These are phyloP conservation scores for Cryptococcus sp. DNA, from an alignment of 1,284 basidiomycete genomes.

Conservation along the genomic window DNA sequence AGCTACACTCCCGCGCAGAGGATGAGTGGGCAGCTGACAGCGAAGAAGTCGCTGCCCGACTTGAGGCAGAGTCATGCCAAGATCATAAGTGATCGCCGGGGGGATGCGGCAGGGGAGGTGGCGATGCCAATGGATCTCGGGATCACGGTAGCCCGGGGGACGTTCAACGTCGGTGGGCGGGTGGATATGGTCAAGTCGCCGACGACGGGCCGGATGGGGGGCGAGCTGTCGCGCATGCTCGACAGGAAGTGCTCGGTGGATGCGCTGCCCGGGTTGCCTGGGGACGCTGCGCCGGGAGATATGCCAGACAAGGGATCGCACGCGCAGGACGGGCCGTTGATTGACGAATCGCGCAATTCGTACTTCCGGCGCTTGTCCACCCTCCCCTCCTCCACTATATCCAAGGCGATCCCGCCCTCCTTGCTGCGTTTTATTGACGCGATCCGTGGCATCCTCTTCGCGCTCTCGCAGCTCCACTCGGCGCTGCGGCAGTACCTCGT, in stretches of 20 bases:
- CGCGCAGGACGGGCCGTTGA: conserved; percentile 31
- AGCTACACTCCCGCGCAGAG: conserved; percentile 46
- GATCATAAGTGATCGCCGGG: conserved; percentile 48
- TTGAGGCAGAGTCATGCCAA: conserved; percentile 61
- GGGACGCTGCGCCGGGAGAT: conserved; percentile 1
- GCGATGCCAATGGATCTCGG: conserved; percentile 32
- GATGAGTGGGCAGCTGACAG: conserved; percentile 51
- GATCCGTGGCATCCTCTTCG: conserved; percentile 86
- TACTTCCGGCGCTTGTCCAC: conserved; percentile 85
- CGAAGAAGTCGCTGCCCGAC: conserved; percentile 85
- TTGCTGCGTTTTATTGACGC: conserved; percentile 78
- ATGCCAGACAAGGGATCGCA: conserved; percentile 15
- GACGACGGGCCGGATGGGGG: conserved; percentile 8
- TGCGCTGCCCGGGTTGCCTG: conserved; percentile 21
- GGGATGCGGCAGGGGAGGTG: conserved; percentile 26
- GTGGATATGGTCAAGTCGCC: conserved; percentile 17
- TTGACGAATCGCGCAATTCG: conserved; percentile 79
- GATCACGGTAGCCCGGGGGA: conserved; percentile 20
- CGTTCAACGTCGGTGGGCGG: conserved; percentile 3
- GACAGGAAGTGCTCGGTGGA: conserved; percentile 31
- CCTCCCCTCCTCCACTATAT: conserved; percentile 64
- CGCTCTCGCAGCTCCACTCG: conserved; percentile 86
- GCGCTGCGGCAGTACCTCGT: conserved; percentile 84
- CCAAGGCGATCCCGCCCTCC: conserved; percentile 68
- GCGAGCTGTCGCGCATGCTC: conserved; percentile 10